phyloP scores from a whole-genome alignment of 192 early-diverging fungal genomes.

The Podila clonocystis region DNA sequence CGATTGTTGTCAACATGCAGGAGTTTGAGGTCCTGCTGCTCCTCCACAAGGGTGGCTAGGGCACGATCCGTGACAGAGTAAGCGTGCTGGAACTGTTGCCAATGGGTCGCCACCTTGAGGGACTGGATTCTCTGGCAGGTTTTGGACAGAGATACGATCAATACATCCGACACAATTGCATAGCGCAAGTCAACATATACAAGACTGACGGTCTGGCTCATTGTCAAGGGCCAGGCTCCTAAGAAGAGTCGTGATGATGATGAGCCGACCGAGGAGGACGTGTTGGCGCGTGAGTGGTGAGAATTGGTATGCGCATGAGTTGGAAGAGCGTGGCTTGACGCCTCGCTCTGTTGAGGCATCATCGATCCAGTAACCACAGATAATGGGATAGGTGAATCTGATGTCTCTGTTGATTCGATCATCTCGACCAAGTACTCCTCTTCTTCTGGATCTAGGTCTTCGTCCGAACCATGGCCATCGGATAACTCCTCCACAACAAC shows the following conservation, averaged over 20 bases:
- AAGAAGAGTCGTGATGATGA: conserved; percentile 21
- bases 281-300: conserved; percentile 9
- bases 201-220: conserved; percentile 39
- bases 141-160: conserved; percentile 26
- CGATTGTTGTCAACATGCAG: conserved; percentile 45
- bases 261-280: conserved; percentile 6
- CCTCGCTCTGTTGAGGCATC: neutral
- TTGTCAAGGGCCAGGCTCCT: conserved; percentile 34
- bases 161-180: conserved; percentile 23
- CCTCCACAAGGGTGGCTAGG: conserved; percentile 18
- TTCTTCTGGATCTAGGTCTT: too few relatives aligned
- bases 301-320: too few relatives aligned
- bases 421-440: too few relatives aligned
- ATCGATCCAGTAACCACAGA: neutral
- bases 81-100: conserved; percentile 28
- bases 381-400: neutral
- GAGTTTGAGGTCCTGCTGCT: conserved; percentile 16
- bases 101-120: conserved; percentile 38
- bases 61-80: conserved; percentile 43
- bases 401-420: too few relatives aligned
- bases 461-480: too few relatives aligned
- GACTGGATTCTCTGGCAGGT: conserved; percentile 42
- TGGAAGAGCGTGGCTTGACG: neutral
- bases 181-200: conserved; percentile 40
- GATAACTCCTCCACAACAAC: too few relatives aligned